phyloP scores from a whole-genome alignment of 805 yeast genomes.

The Hanseniaspora meyeri region DNA sequence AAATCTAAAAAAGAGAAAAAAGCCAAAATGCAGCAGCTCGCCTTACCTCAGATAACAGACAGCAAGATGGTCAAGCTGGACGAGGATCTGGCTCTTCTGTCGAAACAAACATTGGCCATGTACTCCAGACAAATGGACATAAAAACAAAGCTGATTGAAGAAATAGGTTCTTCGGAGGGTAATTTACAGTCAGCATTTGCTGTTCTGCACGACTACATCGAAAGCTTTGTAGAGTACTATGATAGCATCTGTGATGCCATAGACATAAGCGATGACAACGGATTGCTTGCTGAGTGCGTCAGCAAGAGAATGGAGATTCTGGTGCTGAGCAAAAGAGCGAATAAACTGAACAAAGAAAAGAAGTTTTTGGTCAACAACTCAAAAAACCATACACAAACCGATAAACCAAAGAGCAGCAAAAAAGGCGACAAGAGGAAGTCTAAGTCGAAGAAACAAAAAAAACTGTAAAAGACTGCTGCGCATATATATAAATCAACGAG shows the following conservation, averaged over 20 bases:
- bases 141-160: not conserved
- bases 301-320: constrained; percentile 6
- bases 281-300: not conserved
- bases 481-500: not conserved
- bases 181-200: not conserved
- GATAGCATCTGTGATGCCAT: constrained; percentile 1
- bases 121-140: constrained; percentile 2
- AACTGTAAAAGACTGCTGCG: not conserved
- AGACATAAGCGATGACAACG: not conserved
- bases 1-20: not conserved
- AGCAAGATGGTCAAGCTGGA: not conserved
- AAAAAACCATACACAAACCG: not conserved
- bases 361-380: not conserved
- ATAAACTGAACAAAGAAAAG: not conserved
- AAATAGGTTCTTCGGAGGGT: not conserved
- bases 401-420: not conserved
- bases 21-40: not conserved
- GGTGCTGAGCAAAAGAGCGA: not conserved
- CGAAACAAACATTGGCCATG: not conserved
- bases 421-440: not conserved
- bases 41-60: not conserved
- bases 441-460: not conserved
- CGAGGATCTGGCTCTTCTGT: not conserved
- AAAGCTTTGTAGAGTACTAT: constrained; percentile 1
- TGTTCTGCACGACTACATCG: not conserved